These are phyloP conservation scores for Cercospora beticola DNA, from an alignment of 2,329 filamentous ascomycete genomes.

Conservation along the genomic window DNA sequence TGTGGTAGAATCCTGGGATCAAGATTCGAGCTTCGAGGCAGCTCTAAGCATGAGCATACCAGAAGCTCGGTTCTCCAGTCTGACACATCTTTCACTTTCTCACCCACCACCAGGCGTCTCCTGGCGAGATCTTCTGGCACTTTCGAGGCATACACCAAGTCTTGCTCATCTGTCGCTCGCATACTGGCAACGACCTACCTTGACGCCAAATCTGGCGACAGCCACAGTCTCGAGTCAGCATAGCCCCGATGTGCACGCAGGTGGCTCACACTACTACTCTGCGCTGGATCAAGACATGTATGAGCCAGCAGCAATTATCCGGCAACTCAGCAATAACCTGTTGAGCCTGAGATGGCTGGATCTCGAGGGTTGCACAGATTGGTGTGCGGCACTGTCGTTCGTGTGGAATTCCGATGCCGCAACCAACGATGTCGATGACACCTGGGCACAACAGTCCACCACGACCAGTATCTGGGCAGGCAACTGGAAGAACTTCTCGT, in stretches of 20 bases:
- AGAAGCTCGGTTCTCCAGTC: constrained; percentile 48
- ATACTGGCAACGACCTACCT: constrained; percentile 60
- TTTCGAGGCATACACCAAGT: constrained; percentile 55
- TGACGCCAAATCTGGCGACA: constrained; percentile 55
- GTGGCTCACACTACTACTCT: constrained; percentile 55
- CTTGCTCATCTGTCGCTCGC: constrained; percentile 63
- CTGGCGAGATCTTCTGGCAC: constrained; percentile 56
- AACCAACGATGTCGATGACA: constrained; percentile 9
- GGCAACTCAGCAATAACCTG: constrained; percentile 55
- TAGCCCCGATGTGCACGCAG: constrained; percentile 47
- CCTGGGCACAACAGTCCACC: constrained; percentile 20
- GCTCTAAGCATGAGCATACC: constrained; percentile 30
- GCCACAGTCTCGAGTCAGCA: constrained; percentile 45
- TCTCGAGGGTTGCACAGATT: constrained; percentile 58
- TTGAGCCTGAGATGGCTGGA: constrained; percentile 63
- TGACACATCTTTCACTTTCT: constrained; percentile 60
- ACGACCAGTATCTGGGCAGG: constrained; percentile 41
- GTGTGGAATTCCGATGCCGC: neutral
- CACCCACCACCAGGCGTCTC: constrained; percentile 50
- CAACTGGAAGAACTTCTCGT: constrained; percentile 47
- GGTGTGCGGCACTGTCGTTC: constrained; percentile 52
- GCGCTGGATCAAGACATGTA: constrained; percentile 55
- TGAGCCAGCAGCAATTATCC: constrained; percentile 57
- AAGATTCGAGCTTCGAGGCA: constrained; percentile 36
- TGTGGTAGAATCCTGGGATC: constrained; percentile 51